These are phyloP conservation scores for Solanum ossicruentum DNA, from an alignment of 257 asterid genomes.

Conservation along the genomic window DNA sequence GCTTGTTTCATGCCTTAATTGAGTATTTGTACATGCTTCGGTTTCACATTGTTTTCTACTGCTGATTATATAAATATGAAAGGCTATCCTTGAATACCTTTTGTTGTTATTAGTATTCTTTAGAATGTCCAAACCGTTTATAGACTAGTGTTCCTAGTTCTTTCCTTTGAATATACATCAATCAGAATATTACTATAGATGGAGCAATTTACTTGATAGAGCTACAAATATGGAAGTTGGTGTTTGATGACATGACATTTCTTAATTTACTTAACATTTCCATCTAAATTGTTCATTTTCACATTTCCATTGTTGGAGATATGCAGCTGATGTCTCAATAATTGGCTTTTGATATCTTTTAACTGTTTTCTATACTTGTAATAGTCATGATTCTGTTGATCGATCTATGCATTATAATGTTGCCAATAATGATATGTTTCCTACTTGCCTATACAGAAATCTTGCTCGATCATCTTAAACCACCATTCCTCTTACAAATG, in stretches of 20 bases:
- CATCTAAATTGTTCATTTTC: neutral
- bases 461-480: neutral
- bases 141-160: neutral
- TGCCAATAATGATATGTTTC: neutral
- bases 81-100: neutral
- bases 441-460: neutral
- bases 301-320: neutral
- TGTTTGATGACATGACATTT: neutral
- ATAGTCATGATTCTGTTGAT: neutral
- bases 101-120: neutral
- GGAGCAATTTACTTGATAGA: neutral
- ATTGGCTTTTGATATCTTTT: neutral
- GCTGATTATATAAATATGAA: neutral
- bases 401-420: neutral
- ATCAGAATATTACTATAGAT: neutral
- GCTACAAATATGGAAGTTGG: neutral
- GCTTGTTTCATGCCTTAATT: neutral
- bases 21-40: neutral
- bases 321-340: neutral
- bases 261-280: neutral
- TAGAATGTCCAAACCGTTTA: neutral
- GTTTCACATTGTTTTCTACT: neutral
- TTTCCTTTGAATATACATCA: neutral
- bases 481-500: slow-evolving; percentile 5
- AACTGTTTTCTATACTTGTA: neutral